Base-by-base conservation (phyloP, 495 filamentous ascomycete genomes). In the Aspergillus sclerotiicarbonarius region DNA sequence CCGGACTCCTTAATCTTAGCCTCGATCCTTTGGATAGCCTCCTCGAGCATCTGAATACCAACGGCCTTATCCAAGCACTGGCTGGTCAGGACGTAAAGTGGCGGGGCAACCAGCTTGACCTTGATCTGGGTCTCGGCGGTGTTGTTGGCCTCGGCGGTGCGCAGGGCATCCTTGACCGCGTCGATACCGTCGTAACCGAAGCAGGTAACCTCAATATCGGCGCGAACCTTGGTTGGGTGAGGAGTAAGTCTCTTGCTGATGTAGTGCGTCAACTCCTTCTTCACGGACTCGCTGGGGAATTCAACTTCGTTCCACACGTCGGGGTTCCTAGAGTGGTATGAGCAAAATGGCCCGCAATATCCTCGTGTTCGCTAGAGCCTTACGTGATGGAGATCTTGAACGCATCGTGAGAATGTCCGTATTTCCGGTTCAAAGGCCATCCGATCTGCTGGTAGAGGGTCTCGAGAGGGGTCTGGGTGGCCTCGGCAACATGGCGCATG, bases 351-450 rank as follows among this genome's bases (percentile, higher is more conserved):
- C 46, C 15, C 13, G 8, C 13, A n/a, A 39, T 15, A 49, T 32
- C 7, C 0, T 48, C 43, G 31, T 31, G 33, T 4, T 20, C 46
- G 41, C 19, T 10, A 54, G 18, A 35, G 29, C 58, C 86, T 64
- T 85, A 93, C 90, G 95, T 98, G 79, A 98, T 98, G 51, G 91
- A 93, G 50, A 96, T 87, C 81, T 98, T 98, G 83, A 98, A 98
- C 6, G 95, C 95, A 71, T 98, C 94, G 62, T 98, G 87, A 7
- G 93, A 85, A 74, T 97, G 93, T 32, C 94, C 95, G 73, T 93
- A 98, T 75, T 92, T 95, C 81, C 92, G 93, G 84, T 96, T 92
- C 70, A 98, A 78, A 7, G 95, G 95, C 94, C 94, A 98, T 45
- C 85, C 92, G 75, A 98, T 97, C 60, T 80, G 87, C 80, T 93